Conservation (phyloP, 768 basidiomycete genomes). For the Lactarius psammicola region DNA sequence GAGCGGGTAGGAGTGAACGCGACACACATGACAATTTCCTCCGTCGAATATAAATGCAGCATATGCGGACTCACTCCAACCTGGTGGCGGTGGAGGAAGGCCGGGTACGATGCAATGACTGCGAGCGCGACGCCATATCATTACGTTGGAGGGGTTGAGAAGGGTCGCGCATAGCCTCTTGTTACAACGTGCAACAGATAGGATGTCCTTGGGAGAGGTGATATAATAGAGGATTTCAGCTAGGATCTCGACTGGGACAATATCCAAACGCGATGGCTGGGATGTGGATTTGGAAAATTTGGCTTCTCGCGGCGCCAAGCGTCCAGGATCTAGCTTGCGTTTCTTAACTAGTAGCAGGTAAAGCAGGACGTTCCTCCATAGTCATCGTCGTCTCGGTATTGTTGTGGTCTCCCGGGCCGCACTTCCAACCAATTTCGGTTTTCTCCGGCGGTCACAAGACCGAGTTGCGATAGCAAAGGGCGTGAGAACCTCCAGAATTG, state of each 20-base stretch:
- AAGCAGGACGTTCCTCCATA: constrained; percentile 1
- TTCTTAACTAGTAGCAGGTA: neutral
- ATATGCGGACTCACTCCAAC: constrained; percentile 55
- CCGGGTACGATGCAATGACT: constrained; percentile 36
- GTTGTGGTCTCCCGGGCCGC: neutral
- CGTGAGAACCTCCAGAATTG: too few relatives aligned
- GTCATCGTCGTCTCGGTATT: constrained; percentile 1
- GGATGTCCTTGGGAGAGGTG: constrained; percentile 52
- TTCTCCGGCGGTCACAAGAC: neutral
- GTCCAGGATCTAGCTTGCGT: neutral
- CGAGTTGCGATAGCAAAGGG: too few relatives aligned
- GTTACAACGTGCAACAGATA: constrained; percentile 58
- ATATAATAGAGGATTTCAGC: constrained; percentile 59
- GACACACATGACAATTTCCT: constrained; percentile 54
- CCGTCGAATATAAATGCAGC: constrained; percentile 63
- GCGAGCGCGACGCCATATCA: constrained; percentile 61
- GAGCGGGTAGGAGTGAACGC: neutral
- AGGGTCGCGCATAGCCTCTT: constrained; percentile 53
- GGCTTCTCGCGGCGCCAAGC: neutral
- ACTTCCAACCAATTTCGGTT: neutral
- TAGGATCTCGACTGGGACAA: constrained; percentile 60
- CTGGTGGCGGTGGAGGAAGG: constrained; percentile 45
- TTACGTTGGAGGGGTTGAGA: constrained; percentile 44
- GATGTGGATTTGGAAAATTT: too few relatives aligned
- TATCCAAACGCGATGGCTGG: constrained; percentile 17